phyloP scores from a whole-genome alignment of 805 yeast species.

The Schizosaccharomyces octosporus region DNA sequence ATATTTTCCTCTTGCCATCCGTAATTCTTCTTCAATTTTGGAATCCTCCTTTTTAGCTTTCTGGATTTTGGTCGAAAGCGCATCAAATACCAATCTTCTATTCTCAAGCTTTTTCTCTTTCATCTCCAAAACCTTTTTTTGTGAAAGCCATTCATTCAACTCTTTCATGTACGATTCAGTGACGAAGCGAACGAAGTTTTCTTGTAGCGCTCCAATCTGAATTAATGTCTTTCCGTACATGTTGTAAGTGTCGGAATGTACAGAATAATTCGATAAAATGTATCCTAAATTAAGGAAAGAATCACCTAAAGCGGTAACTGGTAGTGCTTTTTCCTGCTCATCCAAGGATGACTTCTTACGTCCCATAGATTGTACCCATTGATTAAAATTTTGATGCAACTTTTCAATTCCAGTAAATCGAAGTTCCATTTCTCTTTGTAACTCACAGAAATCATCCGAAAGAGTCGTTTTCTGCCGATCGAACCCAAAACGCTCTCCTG shows the following conservation, averaged over 20 bases:
- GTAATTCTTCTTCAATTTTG: conserved; percentile 10
- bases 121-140: not conserved
- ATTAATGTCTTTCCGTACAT: not conserved
- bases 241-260: not conserved
- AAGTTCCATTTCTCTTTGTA: not conserved
- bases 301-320: not conserved
- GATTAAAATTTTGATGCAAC: not conserved
- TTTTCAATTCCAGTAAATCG: not conserved
- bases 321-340: not conserved
- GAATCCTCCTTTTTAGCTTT: conserved; percentile 9
- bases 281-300: not conserved
- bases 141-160: not conserved
- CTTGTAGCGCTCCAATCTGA: not conserved
- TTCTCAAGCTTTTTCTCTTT: conserved; percentile 8
- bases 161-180: not conserved
- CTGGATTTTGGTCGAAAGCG: conserved; percentile 9
- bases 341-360: not conserved
- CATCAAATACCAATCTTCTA: conserved; percentile 10
- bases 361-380: not conserved
- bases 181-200: not conserved
- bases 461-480: not conserved
- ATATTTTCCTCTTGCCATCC: conserved; percentile 9
- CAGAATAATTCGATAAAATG: not conserved
- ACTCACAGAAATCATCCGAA: not conserved
- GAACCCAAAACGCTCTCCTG: not conserved